phyloP scores from a whole-genome alignment of 148 eudicot genomes.

The Drosera capensis region DNA sequence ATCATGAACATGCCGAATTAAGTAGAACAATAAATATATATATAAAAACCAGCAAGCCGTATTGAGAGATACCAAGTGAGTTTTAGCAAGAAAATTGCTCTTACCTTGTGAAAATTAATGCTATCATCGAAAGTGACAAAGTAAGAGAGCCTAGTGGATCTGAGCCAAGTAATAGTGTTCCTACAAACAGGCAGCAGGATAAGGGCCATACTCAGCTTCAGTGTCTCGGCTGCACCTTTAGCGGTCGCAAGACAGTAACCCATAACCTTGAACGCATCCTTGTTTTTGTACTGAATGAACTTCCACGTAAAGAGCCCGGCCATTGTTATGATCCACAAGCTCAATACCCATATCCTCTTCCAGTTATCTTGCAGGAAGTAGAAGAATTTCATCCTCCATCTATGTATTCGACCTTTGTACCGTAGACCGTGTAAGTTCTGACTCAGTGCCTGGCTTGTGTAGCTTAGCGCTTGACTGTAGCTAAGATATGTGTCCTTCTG shows the following conservation, averaged over 20 bases:
- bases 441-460: constrained; percentile 87
- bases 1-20: too few relatives aligned
- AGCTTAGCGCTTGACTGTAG: constrained; percentile 94
- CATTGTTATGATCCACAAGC: constrained; percentile 71
- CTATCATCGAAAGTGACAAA: constrained; percentile 85
- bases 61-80: constrained; percentile 4
- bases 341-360: constrained; percentile 73
- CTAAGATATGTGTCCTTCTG: constrained; percentile 87
- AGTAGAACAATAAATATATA: too few relatives aligned
- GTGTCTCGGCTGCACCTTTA: constrained; percentile 94
- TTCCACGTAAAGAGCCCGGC: constrained; percentile 73
- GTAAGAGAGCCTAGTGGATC: constrained; percentile 66
- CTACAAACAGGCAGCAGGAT: constrained; percentile 86
- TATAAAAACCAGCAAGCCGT: too few relatives aligned
- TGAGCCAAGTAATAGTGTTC: constrained; percentile 88
- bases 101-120: constrained; percentile 97
- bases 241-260: constrained; percentile 90
- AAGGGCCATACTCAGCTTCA: constrained; percentile 88
- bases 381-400: constrained; percentile 31
- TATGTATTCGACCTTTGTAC: constrained; percentile 38
- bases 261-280: constrained; percentile 65
- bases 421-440: constrained; percentile 79
- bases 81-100: constrained; percentile 5
- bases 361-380: constrained; percentile 72
- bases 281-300: constrained; percentile 65